phyloP scores from a whole-genome alignment of 1,284 basidiomycete genomes.

The Sparassis latifolia region DNA sequence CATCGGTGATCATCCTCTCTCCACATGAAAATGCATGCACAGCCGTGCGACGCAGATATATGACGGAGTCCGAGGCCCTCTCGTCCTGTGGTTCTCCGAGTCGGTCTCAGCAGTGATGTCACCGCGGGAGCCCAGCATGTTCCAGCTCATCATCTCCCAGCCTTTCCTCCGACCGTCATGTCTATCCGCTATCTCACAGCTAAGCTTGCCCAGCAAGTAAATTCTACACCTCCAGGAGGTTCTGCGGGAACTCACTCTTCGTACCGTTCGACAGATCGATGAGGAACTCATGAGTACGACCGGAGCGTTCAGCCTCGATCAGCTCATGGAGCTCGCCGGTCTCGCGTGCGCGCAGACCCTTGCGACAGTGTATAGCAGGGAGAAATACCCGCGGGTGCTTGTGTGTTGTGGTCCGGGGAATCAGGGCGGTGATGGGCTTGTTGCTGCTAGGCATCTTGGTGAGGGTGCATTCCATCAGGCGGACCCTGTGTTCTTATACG shows the following conservation, averaged over 20 bases:
- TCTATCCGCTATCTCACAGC: conserved; percentile 71
- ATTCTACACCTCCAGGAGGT: background rate
- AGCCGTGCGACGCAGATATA: no score
- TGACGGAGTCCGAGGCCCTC: no score
- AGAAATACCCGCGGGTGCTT: conserved; percentile 68
- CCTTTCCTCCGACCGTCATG: conserved; percentile 36
- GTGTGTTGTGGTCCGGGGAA: conserved; percentile 97
- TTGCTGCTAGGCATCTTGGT: conserved; percentile 93
- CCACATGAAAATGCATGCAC: no score
- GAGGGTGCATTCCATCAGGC: conserved; percentile 15
- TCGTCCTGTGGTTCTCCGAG: no score
- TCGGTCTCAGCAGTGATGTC: no score
- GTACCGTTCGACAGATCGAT: conserved; percentile 59
- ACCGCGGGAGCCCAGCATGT: no score
- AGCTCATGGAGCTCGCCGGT: conserved; percentile 99
- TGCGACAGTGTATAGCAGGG: conserved; percentile 66
- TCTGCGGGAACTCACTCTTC: no score
- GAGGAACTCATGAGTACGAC: conserved; percentile 82
- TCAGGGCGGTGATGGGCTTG: conserved; percentile 95
- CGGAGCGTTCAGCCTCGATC: conserved; percentile 88
- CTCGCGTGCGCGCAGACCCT: conserved; percentile 91
- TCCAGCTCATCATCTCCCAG: no score
- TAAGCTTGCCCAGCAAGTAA: conserved; percentile 75
- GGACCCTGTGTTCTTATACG: background rate
- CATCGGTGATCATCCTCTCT: no score